These are phyloP conservation scores for Phoma sp. DNA, from an alignment of 2,329 filamentous ascomycete genomes.

Conservation along the genomic window DNA sequence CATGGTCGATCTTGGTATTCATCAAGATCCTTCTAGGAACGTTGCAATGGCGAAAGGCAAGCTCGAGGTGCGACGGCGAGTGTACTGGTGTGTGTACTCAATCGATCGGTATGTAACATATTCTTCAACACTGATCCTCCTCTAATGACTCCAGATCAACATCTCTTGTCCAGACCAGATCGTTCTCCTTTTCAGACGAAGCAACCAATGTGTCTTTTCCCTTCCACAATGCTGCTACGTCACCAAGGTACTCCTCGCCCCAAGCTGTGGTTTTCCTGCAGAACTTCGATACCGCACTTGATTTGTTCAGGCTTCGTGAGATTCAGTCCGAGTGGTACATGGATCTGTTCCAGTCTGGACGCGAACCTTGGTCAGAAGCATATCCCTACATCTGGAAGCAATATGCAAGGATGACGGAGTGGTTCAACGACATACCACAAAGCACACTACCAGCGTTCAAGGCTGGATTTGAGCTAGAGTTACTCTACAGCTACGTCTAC, in stretches of 20 bases:
- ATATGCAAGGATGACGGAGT: slow-evolving; percentile 78
- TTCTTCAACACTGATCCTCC: neutral
- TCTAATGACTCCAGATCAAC: slow-evolving; percentile 68
- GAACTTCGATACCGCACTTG: slow-evolving; percentile 72
- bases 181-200: slow-evolving; percentile 94
- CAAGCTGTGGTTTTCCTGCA: slow-evolving; percentile 62
- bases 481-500: slow-evolving; percentile 90
- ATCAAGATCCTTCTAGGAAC: slow-evolving; percentile 84
- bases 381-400: slow-evolving; percentile 77
- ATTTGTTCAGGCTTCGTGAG: slow-evolving; percentile 83
- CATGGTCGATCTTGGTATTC: slow-evolving; percentile 87
- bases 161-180: slow-evolving; percentile 84
- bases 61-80: slow-evolving; percentile 78
- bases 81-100: slow-evolving; percentile 91
- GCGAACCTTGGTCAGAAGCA: slow-evolving; percentile 71
- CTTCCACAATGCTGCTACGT: slow-evolving; percentile 50
- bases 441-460: slow-evolving; percentile 70
- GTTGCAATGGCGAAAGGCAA: slow-evolving; percentile 71
- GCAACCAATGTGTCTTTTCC: slow-evolving; percentile 84
- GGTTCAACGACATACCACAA: slow-evolving; percentile 78
- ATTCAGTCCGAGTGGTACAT: slow-evolving; percentile 92
- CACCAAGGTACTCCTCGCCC: slow-evolving; percentile 54
- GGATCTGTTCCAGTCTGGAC: slow-evolving; percentile 80
- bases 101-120: slow-evolving; percentile 72
- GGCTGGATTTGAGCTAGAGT: slow-evolving; percentile 83